Percentiles rank a stretch among this genome's conserved stretches.
Conservation (phyloP, 129 eudicot genomes). For the Arctium minus region DNA sequence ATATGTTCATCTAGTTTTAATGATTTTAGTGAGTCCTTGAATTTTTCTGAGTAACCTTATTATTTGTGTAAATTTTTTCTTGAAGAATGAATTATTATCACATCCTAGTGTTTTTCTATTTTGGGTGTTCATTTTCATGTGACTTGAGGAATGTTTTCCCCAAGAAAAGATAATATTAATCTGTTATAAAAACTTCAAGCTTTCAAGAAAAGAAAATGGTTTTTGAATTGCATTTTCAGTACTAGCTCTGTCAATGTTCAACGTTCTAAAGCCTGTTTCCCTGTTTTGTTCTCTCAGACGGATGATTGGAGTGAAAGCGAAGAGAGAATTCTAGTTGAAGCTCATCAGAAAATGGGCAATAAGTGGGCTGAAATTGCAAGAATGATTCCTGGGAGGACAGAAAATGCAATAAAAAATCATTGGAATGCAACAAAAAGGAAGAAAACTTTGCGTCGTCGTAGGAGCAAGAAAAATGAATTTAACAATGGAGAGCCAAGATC, state of each 20-base stretch:
- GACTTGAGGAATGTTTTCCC: background rate
- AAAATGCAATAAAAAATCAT: slow-evolving; percentile 69
- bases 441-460: slow-evolving; percentile 34
- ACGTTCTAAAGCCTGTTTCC: background rate
- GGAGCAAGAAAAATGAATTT: slow-evolving; percentile 24
- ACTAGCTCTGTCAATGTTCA: background rate
- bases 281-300: slow-evolving; percentile 32
- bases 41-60: background rate
- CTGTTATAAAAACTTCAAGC: background rate
- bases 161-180: background rate
- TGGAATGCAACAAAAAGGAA: slow-evolving; percentile 70
- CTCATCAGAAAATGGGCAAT: slow-evolving; percentile 47
- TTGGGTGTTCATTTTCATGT: slow-evolving; percentile 6
- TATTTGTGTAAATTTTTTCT: background rate
- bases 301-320: slow-evolving; percentile 68
- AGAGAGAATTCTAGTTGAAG: slow-evolving; percentile 49
- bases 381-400: slow-evolving; percentile 64
- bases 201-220: background rate
- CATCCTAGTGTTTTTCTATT: background rate
- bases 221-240: background rate
- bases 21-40: background rate
- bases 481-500: slow-evolving; percentile 16
- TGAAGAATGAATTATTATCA: background rate
- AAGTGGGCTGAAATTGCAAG: slow-evolving; percentile 64
- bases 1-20: background rate